A percentile compares a stretch with the other conserved stretches of the same genome.
These are phyloP conservation scores for Ormosia emarginata DNA, from an alignment of 306 rosid genomes.

Conservation along the genomic window DNA sequence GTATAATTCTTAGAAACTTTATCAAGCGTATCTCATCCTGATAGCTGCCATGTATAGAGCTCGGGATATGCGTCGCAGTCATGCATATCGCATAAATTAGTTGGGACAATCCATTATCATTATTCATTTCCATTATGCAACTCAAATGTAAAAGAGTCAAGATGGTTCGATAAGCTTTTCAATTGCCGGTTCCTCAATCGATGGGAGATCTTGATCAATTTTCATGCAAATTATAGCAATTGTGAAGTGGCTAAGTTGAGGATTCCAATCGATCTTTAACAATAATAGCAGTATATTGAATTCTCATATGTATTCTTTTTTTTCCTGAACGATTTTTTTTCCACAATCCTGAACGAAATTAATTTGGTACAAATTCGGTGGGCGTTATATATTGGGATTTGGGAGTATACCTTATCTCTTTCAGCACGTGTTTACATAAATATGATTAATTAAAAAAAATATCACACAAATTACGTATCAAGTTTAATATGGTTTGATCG, in stretches of 20 bases:
- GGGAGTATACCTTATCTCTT: no score
- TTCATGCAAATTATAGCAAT: background rate
- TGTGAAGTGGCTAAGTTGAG: background rate
- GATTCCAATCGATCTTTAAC: background rate
- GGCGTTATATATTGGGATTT: background rate
- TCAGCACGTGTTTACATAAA: no score
- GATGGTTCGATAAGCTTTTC: background rate
- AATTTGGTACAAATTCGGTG: slow-evolving; percentile 12
- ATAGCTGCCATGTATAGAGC: background rate
- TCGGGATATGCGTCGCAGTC: background rate
- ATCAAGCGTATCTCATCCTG: background rate
- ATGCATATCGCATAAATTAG: background rate
- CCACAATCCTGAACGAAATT: background rate
- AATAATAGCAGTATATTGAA: background rate
- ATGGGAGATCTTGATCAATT: background rate
- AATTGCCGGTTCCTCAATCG: background rate
- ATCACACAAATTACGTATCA: no score
- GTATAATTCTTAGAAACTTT: background rate
- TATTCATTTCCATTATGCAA: no score
- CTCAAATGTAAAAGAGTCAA: background rate
- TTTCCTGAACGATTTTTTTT: background rate
- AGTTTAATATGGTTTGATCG: no score
- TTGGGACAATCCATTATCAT: background rate
- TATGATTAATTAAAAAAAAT: no score
- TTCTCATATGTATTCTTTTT: background rate